These are phyloP conservation scores for Phaseolus coccineus DNA, from an alignment of 331 rosid species.

Conservation along the genomic window DNA sequence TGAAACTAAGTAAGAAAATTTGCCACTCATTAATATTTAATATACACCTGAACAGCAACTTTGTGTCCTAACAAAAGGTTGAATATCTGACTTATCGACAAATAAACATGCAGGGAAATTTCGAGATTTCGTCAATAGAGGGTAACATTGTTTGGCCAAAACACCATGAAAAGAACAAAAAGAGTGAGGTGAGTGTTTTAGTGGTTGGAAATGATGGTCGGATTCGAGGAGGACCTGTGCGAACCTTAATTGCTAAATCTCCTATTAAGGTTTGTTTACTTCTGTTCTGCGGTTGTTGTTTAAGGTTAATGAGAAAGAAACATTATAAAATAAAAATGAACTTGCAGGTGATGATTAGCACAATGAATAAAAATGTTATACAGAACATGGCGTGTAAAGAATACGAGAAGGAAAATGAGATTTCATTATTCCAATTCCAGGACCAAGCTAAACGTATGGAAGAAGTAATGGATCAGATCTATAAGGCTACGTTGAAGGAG, in stretches of 20 bases:
- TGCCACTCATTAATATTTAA: too few relatives aligned
- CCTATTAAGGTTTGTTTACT: not conserved
- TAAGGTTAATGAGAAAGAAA: not conserved
- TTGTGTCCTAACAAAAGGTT: not conserved
- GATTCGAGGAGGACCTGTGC: conserved; percentile 28
- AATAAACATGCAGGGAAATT: conserved; percentile 15
- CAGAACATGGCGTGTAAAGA: not conserved
- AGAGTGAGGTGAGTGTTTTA: not conserved
- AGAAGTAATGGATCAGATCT: not conserved
- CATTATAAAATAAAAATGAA: too few relatives aligned
- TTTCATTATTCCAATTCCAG: not conserved
- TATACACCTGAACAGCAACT: too few relatives aligned
- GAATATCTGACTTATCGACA: not conserved
- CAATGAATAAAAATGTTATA: not conserved
- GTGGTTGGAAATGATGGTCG: not conserved
- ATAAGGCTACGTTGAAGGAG: conserved; percentile 6
- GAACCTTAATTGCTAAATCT: conserved; percentile 18
- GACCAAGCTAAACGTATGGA: conserved; percentile 1
- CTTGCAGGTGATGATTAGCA: conserved; percentile 5
- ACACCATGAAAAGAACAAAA: not conserved
- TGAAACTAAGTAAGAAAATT: too few relatives aligned
- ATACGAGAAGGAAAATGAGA: not conserved
- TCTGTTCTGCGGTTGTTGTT: not conserved
- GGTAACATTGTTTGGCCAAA: not conserved
- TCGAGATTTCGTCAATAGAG: not conserved